These are phyloP conservation scores for Camellia lanceoleosa DNA, from an alignment of 148 eudicot species.

Conservation along the genomic window DNA sequence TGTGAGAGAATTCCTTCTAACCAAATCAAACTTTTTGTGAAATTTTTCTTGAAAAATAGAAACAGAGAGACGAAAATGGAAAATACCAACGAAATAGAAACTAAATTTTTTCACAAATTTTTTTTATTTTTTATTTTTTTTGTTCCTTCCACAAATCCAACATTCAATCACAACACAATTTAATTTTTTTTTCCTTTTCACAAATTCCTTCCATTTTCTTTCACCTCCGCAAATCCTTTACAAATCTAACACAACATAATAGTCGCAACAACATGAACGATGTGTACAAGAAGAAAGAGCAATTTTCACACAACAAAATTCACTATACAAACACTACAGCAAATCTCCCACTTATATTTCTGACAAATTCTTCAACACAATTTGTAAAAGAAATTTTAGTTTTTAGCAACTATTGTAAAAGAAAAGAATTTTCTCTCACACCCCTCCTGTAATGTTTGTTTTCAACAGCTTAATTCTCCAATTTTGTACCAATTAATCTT, in stretches of 20 bases:
- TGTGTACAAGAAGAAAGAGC: neutral
- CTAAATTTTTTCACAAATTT: too few species aligned
- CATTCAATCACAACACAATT: neutral
- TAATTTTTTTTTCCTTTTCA: too few species aligned
- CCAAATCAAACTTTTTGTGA: too few species aligned
- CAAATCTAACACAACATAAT: too few species aligned
- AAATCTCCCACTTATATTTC: neutral
- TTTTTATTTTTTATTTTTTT: too few species aligned
- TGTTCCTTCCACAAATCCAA: too few species aligned
- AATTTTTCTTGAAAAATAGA: too few species aligned
- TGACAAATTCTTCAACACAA: slow-evolving; percentile 4
- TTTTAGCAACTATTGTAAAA: neutral
- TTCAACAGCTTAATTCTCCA: neutral
- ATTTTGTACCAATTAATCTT: neutral
- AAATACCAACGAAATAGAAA: too few species aligned
- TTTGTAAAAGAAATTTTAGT: neutral
- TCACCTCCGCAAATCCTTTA: too few species aligned
- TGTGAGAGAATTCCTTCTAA: neutral
- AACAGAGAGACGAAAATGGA: too few species aligned
- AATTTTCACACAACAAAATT: neutral
- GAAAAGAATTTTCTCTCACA: neutral
- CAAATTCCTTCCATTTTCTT: neutral
- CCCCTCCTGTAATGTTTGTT: too few species aligned
- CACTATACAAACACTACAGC: slow-evolving; percentile 2
- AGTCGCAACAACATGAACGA: too few species aligned